Percentiles rank a stretch among this genome's conserved stretches.
Evolutionary conservation across 2,329 filamentous ascomycete species (phyloP).

Genomic region (Cladophialophora bantiana): DNA sequence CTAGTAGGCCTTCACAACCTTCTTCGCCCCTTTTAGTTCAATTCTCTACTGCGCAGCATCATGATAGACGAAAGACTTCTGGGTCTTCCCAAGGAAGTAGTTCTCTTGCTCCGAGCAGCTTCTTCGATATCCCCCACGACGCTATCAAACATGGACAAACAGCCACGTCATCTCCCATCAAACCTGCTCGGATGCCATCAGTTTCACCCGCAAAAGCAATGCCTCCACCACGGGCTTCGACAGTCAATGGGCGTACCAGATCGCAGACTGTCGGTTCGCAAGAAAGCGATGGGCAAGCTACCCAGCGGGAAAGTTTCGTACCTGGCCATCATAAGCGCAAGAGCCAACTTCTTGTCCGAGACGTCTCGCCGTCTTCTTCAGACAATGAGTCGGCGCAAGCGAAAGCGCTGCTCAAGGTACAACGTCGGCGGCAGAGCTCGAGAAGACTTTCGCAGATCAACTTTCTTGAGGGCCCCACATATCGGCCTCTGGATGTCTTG

Average conservation of each 20-base stretch:
- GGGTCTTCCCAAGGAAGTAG: slow-evolving; percentile 75
- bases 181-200: slow-evolving; percentile 51
- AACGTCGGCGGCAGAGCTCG: slow-evolving; percentile 94
- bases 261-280: slow-evolving; percentile 95
- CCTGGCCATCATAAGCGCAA: slow-evolving; percentile 82
- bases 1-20: slow-evolving; percentile 81
- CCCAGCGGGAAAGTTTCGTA: slow-evolving; percentile 67
- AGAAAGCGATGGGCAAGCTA: slow-evolving; percentile 78
- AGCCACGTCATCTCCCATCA: slow-evolving; percentile 62
- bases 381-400: slow-evolving; percentile 95
- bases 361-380: slow-evolving; percentile 91
- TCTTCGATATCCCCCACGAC: slow-evolving; percentile 73
- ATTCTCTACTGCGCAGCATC: slow-evolving; percentile 83
- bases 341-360: slow-evolving; percentile 84
- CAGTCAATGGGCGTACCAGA: slow-evolving; percentile 72
- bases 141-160: slow-evolving; percentile 59
- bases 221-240: slow-evolving; percentile 66
- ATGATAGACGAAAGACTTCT: slow-evolving; percentile 89
- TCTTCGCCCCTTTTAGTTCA: slow-evolving; percentile 95
- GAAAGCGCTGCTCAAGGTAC: slow-evolving; percentile 88
- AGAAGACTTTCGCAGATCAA: slow-evolving; percentile 90
- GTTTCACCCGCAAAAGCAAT: slow-evolving; percentile 67
- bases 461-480: slow-evolving; percentile 80
- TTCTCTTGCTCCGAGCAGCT: slow-evolving; percentile 72
- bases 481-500: slow-evolving; percentile 88